Evolutionary conservation across 108 stramenopile genomes (phyloP).

Genomic region (Cyclotella choctawhatcheeana): DNA sequence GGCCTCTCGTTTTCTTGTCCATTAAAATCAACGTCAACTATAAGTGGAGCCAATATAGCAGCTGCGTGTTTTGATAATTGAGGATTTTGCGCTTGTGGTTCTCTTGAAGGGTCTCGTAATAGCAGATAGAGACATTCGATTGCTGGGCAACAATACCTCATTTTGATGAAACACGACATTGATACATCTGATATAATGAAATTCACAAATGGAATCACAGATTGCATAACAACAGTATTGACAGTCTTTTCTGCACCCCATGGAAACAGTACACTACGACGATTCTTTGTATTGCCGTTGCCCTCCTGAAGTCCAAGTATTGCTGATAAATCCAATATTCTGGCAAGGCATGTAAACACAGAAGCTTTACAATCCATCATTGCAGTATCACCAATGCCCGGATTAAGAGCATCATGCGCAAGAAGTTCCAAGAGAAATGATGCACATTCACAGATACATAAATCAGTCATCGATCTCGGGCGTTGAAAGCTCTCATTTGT

Average conservation of each 20-base stretch:
- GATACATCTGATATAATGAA: not conserved
- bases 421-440: slow-evolving; percentile 38
- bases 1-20: slow-evolving; percentile 53
- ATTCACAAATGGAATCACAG: slow-evolving; percentile 40
- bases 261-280: slow-evolving; percentile 27
- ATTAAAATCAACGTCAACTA: slow-evolving; percentile 54
- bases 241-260: slow-evolving; percentile 54
- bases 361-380: slow-evolving; percentile 19
- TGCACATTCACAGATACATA: slow-evolving; percentile 34
- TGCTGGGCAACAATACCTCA: slow-evolving; percentile 15
- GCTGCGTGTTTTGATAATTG: slow-evolving; percentile 55
- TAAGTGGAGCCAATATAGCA: slow-evolving; percentile 68
- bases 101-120: slow-evolving; percentile 18
- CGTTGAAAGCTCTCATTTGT: not conserved
- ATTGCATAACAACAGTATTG: slow-evolving; percentile 35
- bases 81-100: not conserved
- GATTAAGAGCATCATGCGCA: not conserved
- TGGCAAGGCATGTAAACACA: slow-evolving; percentile 42
- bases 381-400: not conserved
- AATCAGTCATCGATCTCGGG: slow-evolving; percentile 24
- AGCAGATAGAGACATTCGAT: slow-evolving; percentile 42
- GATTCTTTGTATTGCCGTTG: slow-evolving; percentile 5
- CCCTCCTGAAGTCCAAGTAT: slow-evolving; percentile 1
- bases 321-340: slow-evolving; percentile 31
- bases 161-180: slow-evolving; percentile 12